phyloP scores from a whole-genome alignment of 2,329 filamentous ascomycete genomes.

The Stagonosporopsis tanaceti region DNA sequence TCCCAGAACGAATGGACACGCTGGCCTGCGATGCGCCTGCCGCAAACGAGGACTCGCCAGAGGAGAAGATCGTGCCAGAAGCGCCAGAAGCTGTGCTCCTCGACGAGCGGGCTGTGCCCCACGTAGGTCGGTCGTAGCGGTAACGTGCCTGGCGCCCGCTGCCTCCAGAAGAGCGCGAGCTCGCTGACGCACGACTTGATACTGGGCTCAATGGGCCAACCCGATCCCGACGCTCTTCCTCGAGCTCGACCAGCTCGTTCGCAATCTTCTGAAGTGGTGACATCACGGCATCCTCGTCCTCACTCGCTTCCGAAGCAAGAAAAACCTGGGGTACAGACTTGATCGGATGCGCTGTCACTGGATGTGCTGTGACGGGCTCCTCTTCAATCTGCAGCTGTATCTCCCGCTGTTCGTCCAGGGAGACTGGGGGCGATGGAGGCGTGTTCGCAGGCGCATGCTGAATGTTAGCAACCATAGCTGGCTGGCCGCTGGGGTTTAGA shows the following conservation, averaged over 20 bases:
- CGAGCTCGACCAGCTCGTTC: slow-evolving; percentile 71
- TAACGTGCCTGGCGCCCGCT: slow-evolving; percentile 55
- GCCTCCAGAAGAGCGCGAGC: slow-evolving; percentile 61
- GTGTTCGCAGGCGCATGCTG: slow-evolving; percentile 83
- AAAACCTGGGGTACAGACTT: slow-evolving; percentile 44
- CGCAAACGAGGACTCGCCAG: slow-evolving; percentile 64
- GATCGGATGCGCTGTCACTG: slow-evolving; percentile 40
- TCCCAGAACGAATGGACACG: slow-evolving; percentile 62
- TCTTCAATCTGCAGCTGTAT: slow-evolving; percentile 33
- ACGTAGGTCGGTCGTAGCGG: slow-evolving; percentile 55
- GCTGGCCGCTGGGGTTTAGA: slow-evolving; percentile 73
- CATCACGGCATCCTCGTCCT: slow-evolving; percentile 67
- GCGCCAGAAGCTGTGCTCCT: slow-evolving; percentile 48
- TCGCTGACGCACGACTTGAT: slow-evolving; percentile 70
- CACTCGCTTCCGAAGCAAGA: slow-evolving; percentile 69
- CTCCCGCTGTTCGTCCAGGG: slow-evolving; percentile 73
- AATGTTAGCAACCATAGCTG: slow-evolving; percentile 82
- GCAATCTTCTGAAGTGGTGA: slow-evolving; percentile 79
- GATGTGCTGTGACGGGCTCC: slow-evolving; percentile 43
- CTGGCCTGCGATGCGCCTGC: slow-evolving; percentile 57
- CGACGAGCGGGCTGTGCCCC: slow-evolving; percentile 34
- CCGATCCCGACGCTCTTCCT: slow-evolving; percentile 67
- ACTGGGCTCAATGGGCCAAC: slow-evolving; percentile 73
- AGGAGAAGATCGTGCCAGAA: slow-evolving; percentile 73
- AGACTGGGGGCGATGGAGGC: slow-evolving; percentile 83